Conservation (phyloP, 768 basidiomycete species). For the Pulveroboletus sp. region DNA sequence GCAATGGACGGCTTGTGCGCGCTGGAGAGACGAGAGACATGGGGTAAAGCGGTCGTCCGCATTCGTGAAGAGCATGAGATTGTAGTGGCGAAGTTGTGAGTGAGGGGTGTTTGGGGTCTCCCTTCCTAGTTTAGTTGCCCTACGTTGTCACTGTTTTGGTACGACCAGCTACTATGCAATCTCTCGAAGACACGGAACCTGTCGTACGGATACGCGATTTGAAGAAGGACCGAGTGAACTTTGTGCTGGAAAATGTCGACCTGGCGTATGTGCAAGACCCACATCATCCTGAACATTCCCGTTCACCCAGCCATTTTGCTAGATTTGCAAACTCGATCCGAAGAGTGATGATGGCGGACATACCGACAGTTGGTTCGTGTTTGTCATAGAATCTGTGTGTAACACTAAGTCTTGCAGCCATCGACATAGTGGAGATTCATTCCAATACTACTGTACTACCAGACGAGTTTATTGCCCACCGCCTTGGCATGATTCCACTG, state of each 20-base stretch:
- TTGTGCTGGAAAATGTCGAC: constrained; percentile 94
- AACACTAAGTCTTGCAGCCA: constrained; percentile 52
- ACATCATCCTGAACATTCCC: neutral
- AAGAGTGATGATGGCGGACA: constrained; percentile 93
- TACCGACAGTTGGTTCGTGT: constrained; percentile 88
- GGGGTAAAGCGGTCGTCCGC: constrained; percentile 83
- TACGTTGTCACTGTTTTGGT: neutral
- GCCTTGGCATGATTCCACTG: constrained; percentile 92
- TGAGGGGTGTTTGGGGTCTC: constrained; percentile 24
- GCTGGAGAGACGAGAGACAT: constrained; percentile 81
- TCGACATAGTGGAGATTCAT: constrained; percentile 93
- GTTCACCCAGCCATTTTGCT: constrained; percentile 13
- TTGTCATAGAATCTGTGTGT: neutral
- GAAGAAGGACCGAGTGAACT: constrained; percentile 83
- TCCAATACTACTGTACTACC: constrained; percentile 91
- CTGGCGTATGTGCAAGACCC: constrained; percentile 64
- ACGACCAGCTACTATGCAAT: constrained; percentile 31
- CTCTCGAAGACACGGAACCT: constrained; percentile 49
- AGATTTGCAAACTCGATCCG: constrained; percentile 95
- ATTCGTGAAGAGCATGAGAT: constrained; percentile 43
- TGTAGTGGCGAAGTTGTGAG: constrained; percentile 44
- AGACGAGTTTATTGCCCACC: constrained; percentile 96
- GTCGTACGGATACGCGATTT: constrained; percentile 81
- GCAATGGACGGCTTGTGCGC: constrained; percentile 69
- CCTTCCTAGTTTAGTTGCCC: neutral